phyloP scores from a whole-genome alignment of 352 stramenopile genomes.

The Phytopythium delawarense region DNA sequence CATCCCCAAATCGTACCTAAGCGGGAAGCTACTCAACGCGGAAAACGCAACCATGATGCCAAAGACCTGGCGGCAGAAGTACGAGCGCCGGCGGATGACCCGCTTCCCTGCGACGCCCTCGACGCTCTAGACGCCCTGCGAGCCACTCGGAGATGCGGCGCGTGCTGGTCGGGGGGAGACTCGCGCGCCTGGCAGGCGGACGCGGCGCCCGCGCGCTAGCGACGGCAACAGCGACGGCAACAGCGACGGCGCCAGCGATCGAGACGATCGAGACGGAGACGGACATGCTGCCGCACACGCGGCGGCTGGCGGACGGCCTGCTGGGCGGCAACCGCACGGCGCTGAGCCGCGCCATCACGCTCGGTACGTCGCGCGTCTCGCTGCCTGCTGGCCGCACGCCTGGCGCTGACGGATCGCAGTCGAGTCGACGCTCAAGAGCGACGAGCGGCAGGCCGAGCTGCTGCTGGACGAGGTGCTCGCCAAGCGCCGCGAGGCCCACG shows the following conservation, averaged over 20 bases:
- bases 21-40: not conserved
- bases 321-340: constrained; percentile 52
- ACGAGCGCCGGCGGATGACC: not conserved
- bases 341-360: constrained; percentile 70
- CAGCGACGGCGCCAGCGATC: too few species aligned
- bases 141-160: constrained; percentile 12
- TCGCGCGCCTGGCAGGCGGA: not conserved
- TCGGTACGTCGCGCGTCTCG: constrained; percentile 29
- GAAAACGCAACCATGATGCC: constrained; percentile 12
- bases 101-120: too few species aligned
- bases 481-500: constrained; percentile 38
- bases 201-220: not conserved
- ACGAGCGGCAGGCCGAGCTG: constrained; percentile 81
- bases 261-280: constrained; percentile 10
- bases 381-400: too few species aligned
- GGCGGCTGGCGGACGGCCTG: constrained; percentile 52
- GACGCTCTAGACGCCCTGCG: not conserved
- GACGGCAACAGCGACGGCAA: not conserved
- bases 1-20: constrained; percentile 16
- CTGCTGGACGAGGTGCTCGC: constrained; percentile 83
- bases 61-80: too few species aligned
- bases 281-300: constrained; percentile 35
- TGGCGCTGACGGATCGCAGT: constrained; percentile 24
- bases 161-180: not conserved
- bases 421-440: constrained; percentile 68